Percentiles rank a stretch among this genome's conserved stretches.
Conservation (phyloP, 768 basidiomycete species). For the Pisolithus marmoratus region DNA sequence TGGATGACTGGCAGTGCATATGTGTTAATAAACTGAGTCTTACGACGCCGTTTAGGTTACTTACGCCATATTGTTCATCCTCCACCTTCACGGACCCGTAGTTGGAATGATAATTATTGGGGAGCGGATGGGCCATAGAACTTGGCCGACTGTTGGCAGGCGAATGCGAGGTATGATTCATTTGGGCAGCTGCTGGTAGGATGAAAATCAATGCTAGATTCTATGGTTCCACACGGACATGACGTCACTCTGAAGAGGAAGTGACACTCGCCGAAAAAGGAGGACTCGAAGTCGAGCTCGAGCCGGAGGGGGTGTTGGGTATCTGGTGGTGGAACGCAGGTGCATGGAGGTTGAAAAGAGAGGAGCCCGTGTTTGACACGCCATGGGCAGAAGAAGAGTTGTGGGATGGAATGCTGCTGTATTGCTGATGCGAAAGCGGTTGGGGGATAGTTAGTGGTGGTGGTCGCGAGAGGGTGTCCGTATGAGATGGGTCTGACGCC, state of each 20-base stretch:
- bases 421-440: slow-evolving; percentile 44
- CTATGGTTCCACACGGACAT: slow-evolving; percentile 28
- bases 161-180: slow-evolving; percentile 52
- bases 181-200: slow-evolving; percentile 56
- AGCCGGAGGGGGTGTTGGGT: slow-evolving; percentile 66
- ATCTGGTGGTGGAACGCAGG: slow-evolving; percentile 52
- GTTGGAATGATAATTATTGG: slow-evolving; percentile 38
- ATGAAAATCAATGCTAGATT: slow-evolving; percentile 52
- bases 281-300: slow-evolving; percentile 68
- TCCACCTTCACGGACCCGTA: slow-evolving; percentile 61
- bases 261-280: slow-evolving; percentile 84
- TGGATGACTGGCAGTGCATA: slow-evolving; percentile 18
- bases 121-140: slow-evolving; percentile 33
- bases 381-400: slow-evolving; percentile 35
- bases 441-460: slow-evolving; percentile 64
- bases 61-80: slow-evolving; percentile 55
- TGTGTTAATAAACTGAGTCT: neutral
- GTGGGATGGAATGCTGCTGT: slow-evolving; percentile 36
- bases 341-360: slow-evolving; percentile 48
- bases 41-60: slow-evolving; percentile 16
- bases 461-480: slow-evolving; percentile 31
- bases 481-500: slow-evolving; percentile 44
- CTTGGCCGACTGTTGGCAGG: slow-evolving; percentile 44
- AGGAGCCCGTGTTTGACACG: slow-evolving; percentile 33
- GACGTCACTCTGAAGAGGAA: slow-evolving; percentile 31